Percentiles rank a stretch among this genome's conserved stretches.
Conservation (phyloP, 1,284 basidiomycete species). For the Cryptococcus hybrid region DNA sequence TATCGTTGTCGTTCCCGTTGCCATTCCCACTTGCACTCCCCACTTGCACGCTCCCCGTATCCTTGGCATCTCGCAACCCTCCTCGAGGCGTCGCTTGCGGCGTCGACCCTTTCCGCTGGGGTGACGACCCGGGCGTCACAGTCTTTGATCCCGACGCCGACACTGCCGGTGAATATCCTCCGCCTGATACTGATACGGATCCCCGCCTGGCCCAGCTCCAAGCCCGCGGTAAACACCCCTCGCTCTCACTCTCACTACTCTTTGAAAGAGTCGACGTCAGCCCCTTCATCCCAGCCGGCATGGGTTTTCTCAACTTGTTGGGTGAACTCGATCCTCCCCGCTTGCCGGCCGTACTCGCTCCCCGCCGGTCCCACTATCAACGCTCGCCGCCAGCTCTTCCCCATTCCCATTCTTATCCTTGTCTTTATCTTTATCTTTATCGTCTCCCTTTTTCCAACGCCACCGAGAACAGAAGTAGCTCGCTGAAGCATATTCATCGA, state of each 20-base stretch:
- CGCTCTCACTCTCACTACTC: conserved; percentile 16
- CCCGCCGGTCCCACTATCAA: background rate
- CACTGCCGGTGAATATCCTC: background rate
- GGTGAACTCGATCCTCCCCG: conserved; percentile 26
- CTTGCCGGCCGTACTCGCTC: background rate
- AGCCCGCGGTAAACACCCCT: too few species aligned
- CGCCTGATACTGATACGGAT: too few species aligned
- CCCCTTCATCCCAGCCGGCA: conserved; percentile 10
- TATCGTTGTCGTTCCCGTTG: too few species aligned
- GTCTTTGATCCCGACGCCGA: conserved; percentile 1
- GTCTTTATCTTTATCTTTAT: background rate
- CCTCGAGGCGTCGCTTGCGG: background rate
- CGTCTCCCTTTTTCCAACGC: conserved; percentile 17
- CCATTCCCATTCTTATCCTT: too few species aligned
- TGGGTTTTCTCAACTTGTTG: conserved; percentile 35
- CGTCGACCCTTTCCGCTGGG: background rate
- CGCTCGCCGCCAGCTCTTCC: background rate
- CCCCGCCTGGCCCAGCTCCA: too few species aligned
- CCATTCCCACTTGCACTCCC: too few species aligned
- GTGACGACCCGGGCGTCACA: conserved; percentile 3
- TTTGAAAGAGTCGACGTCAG: conserved; percentile 13
- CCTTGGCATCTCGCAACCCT: background rate
- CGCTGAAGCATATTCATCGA: conserved; percentile 92
- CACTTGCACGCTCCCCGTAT: background rate
- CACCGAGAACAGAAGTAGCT: conserved; percentile 69